Percentiles rank a stretch among this genome's conserved stretches.
phyloP scores from a whole-genome alignment of 805 yeast genomes.

The Saccharomycopsis malanga region DNA sequence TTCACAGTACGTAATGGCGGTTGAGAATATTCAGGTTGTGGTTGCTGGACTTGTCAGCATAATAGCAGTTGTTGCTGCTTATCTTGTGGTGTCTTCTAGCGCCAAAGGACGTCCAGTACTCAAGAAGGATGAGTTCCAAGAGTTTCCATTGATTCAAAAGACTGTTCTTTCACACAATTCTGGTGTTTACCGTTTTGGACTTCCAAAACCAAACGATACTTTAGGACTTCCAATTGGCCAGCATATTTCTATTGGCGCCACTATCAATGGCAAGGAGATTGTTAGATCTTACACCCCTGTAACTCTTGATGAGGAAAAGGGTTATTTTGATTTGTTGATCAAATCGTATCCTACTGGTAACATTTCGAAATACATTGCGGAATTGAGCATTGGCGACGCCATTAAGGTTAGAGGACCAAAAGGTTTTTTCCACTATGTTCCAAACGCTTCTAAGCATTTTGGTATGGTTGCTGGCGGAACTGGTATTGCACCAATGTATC shows the following conservation, averaged over 20 bases:
- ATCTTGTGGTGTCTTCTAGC: constrained; percentile 26
- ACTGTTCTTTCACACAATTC: constrained; percentile 73
- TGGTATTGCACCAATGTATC: constrained; percentile 95
- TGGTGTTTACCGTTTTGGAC: constrained; percentile 73
- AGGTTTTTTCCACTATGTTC: constrained; percentile 77
- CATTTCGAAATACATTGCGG: constrained; percentile 67
- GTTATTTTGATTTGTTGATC: constrained; percentile 78
- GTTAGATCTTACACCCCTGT: constrained; percentile 89
- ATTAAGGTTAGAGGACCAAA: constrained; percentile 84
- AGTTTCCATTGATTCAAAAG: constrained; percentile 76
- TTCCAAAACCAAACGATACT: constrained; percentile 66
- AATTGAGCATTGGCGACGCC: constrained; percentile 68
- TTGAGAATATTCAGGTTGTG: constrained; percentile 17
- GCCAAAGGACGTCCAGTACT: constrained; percentile 45
- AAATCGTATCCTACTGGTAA: constrained; percentile 83
- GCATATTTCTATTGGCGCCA: constrained; percentile 76
- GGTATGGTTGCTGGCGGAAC: constrained; percentile 97
- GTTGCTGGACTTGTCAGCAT: constrained; percentile 17
- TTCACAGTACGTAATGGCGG: no score
- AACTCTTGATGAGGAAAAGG: constrained; percentile 69
- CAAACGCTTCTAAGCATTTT: constrained; percentile 65
- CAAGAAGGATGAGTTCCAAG: constrained; percentile 57
- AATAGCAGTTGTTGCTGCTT: constrained; percentile 21
- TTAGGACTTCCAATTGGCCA: constrained; percentile 93
- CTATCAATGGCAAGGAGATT: constrained; percentile 70